A percentile compares a stretch with the other conserved stretches of the same genome.
Evolutionary conservation across 164 flowering plant genomes (phyloP).

Genomic region (Magnolia changhungtana): DNA sequence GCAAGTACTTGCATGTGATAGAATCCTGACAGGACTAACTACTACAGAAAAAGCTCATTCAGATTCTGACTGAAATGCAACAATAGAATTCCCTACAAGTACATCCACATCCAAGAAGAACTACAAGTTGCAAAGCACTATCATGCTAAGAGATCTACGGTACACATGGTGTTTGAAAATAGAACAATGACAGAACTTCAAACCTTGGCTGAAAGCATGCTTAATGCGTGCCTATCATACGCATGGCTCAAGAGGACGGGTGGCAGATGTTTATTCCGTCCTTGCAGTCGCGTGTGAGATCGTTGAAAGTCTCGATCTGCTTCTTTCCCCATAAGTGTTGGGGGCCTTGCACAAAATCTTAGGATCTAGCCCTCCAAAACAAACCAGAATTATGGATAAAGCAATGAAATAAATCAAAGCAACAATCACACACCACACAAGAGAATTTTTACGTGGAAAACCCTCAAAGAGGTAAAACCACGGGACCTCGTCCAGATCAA

Average conservation of each 20-base stretch:
- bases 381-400: no score
- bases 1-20: not conserved
- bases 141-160: not conserved
- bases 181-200: not conserved
- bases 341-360: no score
- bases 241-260: conserved; percentile 15
- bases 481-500: no score
- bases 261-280: conserved; percentile 31
- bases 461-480: no score
- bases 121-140: not conserved
- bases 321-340: conserved; percentile 87
- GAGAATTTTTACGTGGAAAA: no score
- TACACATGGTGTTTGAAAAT: not conserved
- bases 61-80: not conserved
- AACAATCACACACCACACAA: no score
- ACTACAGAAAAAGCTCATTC: not conserved
- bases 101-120: not conserved
- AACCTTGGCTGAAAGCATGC: not conserved
- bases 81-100: not conserved
- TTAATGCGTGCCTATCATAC: not conserved
- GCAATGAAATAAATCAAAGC: no score
- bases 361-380: no score
- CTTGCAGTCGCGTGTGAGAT: conserved; percentile 58
- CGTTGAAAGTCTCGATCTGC: conserved; percentile 90
- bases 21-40: not conserved